phyloP scores from a whole-genome alignment of 1,284 basidiomycete species.

The Meira miltonrushii region DNA sequence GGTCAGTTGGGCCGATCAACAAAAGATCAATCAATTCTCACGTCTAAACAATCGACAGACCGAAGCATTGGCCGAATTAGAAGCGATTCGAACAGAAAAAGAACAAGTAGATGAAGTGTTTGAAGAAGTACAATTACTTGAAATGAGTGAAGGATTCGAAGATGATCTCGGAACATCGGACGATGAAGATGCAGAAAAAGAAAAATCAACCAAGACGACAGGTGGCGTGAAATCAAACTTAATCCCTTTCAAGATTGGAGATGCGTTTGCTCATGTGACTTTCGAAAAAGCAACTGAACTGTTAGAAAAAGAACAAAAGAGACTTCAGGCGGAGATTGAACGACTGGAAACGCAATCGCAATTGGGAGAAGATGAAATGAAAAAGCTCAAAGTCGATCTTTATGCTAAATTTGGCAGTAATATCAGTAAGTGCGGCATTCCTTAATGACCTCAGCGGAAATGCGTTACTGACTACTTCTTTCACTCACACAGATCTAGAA shows the following conservation, averaged over 20 bases:
- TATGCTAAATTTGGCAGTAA: conserved; percentile 90
- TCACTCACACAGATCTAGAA: conserved; percentile 1
- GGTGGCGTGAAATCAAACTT: conserved; percentile 59
- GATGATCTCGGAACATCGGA: conserved; percentile 89
- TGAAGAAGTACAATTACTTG: conserved; percentile 68
- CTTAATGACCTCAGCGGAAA: background rate
- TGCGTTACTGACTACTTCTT: background rate
- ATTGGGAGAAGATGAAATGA: conserved; percentile 78
- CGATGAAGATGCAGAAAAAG: conserved; percentile 71
- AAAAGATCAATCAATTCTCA: conserved; percentile 85
- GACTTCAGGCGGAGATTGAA: conserved; percentile 63
- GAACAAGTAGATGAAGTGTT: conserved; percentile 83
- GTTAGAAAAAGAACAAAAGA: conserved; percentile 66
- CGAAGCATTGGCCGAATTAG: conserved; percentile 68
- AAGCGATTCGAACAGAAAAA: conserved; percentile 75
- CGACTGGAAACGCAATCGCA: conserved; percentile 61
- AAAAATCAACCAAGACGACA: conserved; percentile 61
- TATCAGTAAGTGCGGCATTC: conserved; percentile 60
- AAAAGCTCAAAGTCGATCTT: conserved; percentile 75
- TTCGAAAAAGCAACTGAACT: conserved; percentile 68
- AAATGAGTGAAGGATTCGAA: conserved; percentile 54
- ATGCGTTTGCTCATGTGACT: conserved; percentile 76
- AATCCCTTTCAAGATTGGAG: conserved; percentile 78
- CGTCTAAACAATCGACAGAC: conserved; percentile 77
- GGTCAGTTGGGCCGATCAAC: conserved; percentile 94